Evolutionary conservation across 176 grass and related monocot species (phyloP), one percentile per base, ranked within the genome.

Genomic region (Musa itinerans): DNA sequence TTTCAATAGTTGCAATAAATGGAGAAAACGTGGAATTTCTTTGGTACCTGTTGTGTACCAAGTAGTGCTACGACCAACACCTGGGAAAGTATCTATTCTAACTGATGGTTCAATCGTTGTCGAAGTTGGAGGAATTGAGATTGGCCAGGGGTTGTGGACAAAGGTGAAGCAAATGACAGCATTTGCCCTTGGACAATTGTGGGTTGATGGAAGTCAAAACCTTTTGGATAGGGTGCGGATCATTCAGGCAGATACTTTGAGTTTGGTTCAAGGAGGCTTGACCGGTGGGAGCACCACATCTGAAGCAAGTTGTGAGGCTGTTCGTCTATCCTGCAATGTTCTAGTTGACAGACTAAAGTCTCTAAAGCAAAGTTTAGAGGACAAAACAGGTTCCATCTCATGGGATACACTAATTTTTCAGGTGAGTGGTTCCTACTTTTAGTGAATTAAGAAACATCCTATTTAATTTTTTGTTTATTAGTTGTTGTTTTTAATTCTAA

Each of bases 61-160:
- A 82, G 86, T 97, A 52, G 65, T 20, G 24, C 83, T 82, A 81
- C 69, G 66, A 52, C 83, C 88, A 53, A 90, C 86, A 65, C 94
- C 94, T 67, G 94, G 83, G 50, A 93, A 91, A 77, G 94, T 97
- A 2, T 93, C 90, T 54, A 79, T 93, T 81, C 82, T 97, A 68
- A 83, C 83, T 65, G 94, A 97, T 90, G 94, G 94, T n/a, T 97
- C 90, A 51, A 69, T 97, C 72, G 79, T 74, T 76, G 88, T 93
- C 78, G 94, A 97, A 93, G 90, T 97, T 83, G 94, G 94, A 89
- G 94, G 94, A 52, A 91, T 97, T 83, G 94, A 97, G 59, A 68
- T 97, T 83, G 94, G 94, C 8, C 94, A 97, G 80, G 93, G 94
- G 16, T 86, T 97, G 72, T 93, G 87, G 90, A 97, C 94, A 78